Percentiles rank a stretch among this genome's conserved stretches.
Evolutionary conservation across 495 filamentous ascomycete genomes (phyloP).

Genomic region (Penicillium canariense): DNA sequence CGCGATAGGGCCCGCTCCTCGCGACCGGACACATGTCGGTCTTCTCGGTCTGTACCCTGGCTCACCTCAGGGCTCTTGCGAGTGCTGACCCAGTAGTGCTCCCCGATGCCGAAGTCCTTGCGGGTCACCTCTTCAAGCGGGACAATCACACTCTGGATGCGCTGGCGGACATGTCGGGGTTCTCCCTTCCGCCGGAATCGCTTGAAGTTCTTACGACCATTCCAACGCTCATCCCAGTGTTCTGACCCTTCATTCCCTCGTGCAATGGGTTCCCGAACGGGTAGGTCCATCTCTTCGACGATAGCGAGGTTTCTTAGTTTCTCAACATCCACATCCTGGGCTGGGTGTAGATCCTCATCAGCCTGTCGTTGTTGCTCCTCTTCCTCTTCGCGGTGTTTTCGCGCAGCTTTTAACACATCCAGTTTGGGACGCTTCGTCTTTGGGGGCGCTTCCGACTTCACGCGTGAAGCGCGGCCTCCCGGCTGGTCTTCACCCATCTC

Average conservation of each 20-base stretch:
- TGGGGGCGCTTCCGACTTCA: slow-evolving; percentile 22
- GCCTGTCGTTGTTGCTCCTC: slow-evolving; percentile 42
- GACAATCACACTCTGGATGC: slow-evolving; percentile 65
- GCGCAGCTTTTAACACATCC: slow-evolving; percentile 67
- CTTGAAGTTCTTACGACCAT: slow-evolving; percentile 96
- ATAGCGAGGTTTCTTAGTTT: slow-evolving; percentile 74
- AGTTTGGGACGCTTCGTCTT: slow-evolving; percentile 55
- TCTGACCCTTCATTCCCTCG: slow-evolving; percentile 47
- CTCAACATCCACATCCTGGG: slow-evolving; percentile 60
- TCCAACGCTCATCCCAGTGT: slow-evolving; percentile 90
- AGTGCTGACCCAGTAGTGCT: slow-evolving; percentile 68
- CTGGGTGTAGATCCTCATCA: slow-evolving; percentile 50
- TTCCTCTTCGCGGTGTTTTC: slow-evolving; percentile 61
- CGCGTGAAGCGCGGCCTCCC: slow-evolving; percentile 8
- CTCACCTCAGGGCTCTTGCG: slow-evolving; percentile 24
- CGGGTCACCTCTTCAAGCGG: slow-evolving; percentile 73
- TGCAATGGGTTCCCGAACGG: slow-evolving; percentile 16
- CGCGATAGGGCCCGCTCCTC: neutral
- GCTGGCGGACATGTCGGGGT: slow-evolving; percentile 39
- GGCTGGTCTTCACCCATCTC: slow-evolving; percentile 25
- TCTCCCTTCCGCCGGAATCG: slow-evolving; percentile 68
- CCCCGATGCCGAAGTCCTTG: slow-evolving; percentile 80
- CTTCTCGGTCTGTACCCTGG: slow-evolving; percentile 18
- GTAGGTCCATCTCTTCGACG: slow-evolving; percentile 76
- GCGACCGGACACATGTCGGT: slow-evolving; percentile 8